Base-by-base conservation (phyloP, 2,329 filamentous ascomycete genomes). In the Torrubiella hemipterigena region DNA sequence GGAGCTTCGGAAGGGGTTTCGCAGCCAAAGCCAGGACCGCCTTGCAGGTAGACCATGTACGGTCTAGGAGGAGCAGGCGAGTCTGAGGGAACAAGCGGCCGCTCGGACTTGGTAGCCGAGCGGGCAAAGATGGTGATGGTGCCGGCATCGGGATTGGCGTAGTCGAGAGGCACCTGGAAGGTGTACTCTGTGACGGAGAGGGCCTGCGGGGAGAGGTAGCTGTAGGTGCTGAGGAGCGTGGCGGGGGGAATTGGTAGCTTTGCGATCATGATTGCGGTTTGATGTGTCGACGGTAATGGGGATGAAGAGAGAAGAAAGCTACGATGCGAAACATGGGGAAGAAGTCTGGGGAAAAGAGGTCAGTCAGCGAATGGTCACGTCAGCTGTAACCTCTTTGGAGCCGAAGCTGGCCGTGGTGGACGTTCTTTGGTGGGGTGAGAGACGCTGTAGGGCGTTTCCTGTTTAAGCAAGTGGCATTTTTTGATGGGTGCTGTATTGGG, bases 101-200 rank as follows among this genome's bases (percentile, higher is more conserved):
- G 66, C 41, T 85, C 77, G 35, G 76, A 61, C 43, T 77, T 81
- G 32, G 69, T 63, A 12, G 79, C 81, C 32, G 73, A 79, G 31
- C 85, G 78, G 20, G 73, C 86, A 53, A 94, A 95, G 21, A 95
- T 63, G 33, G 71, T 73, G 38, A 95, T 66, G 5, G 63, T 73
- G 29, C 69, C 71, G 18, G 65, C 60, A 4, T 61, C 50, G 2
- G 75, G 74, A 33, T 76, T 69, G 38, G 59, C 57, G 54, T 93
- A 81, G 59, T 93, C 81, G 38, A 83, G 67, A 4, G 87, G 86
- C 9, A 94, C 86, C 42, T 84, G 70, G 55, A 94, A 94, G 62
- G 85, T 81, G 46, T 89, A 69, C 52, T 94, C 86, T 3, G 81
- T 81, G 38, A 93, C 70, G 37, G 71, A 65, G 27, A 93, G 65